These are phyloP conservation scores for Aspergillus cristatus DNA, from an alignment of 495 filamentous ascomycete species.

Conservation along the genomic window DNA sequence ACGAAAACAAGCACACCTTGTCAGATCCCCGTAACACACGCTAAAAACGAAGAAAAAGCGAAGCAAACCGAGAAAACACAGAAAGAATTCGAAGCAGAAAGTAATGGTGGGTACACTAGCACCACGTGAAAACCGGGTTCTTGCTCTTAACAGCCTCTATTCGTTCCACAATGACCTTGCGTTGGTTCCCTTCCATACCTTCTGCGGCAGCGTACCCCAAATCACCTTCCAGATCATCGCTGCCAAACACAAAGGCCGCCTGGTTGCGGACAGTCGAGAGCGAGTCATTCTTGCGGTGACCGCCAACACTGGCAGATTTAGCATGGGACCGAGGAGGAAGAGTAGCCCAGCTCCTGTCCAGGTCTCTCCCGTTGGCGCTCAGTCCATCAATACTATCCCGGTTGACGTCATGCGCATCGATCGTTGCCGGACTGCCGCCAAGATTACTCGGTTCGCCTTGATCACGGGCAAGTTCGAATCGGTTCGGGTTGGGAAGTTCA, in stretches of 20 bases:
- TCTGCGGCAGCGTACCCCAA: constrained; percentile 88
- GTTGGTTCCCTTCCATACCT: constrained; percentile 80
- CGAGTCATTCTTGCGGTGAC: constrained; percentile 33
- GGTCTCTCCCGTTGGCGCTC: constrained; percentile 15
- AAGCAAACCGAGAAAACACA: no score
- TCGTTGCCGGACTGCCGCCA: constrained; percentile 23
- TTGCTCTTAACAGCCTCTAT: constrained; percentile 90
- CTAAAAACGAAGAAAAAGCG: no score
- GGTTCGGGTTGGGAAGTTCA: constrained; percentile 71
- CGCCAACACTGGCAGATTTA: constrained; percentile 4
- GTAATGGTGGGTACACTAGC: no score
- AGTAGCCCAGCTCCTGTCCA: constrained; percentile 33
- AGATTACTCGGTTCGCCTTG: constrained; percentile 25
- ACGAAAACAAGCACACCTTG: constrained; percentile 1
- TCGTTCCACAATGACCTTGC: constrained; percentile 93
- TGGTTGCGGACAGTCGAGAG: constrained; percentile 25
- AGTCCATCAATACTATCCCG: constrained; percentile 21
- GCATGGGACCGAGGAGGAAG: constrained; percentile 24
- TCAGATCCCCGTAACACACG: constrained; percentile 3
- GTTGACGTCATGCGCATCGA: constrained; percentile 22
- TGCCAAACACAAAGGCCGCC: constrained; percentile 40
- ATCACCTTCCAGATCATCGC: constrained; percentile 81
- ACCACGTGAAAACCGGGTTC: constrained; percentile 97
- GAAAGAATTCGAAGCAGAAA: background rate
- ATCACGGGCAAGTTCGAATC: constrained; percentile 64